phyloP scores from a whole-genome alignment of 805 yeast species.

The Priceomyces castillae region DNA sequence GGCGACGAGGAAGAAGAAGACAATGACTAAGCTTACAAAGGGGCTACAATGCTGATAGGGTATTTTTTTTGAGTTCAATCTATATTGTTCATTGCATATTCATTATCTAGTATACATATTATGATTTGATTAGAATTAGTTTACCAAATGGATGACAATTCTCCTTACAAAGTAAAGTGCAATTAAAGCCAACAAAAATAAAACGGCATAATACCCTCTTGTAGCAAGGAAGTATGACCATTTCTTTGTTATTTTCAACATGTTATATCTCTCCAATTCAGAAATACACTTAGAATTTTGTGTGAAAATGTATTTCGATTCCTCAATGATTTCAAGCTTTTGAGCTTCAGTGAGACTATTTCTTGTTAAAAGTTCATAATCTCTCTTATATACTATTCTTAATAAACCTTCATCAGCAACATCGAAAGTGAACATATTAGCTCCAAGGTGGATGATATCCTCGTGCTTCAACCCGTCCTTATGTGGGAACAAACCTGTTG shows the following conservation, averaged over 20 bases:
- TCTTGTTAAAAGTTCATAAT: constrained; percentile 75
- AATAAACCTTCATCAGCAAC: constrained; percentile 64
- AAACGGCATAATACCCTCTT: constrained; percentile 47
- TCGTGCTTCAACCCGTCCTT: constrained; percentile 62
- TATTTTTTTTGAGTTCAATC: no score
- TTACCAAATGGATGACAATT: constrained; percentile 16
- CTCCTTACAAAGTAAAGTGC: constrained; percentile 35
- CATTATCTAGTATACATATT: constrained; percentile 5
- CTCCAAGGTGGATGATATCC: constrained; percentile 59
- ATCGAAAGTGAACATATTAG: constrained; percentile 70
- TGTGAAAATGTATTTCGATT: constrained; percentile 61
- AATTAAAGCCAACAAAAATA: constrained; percentile 31
- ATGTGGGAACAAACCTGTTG: constrained; percentile 74
- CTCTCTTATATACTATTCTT: constrained; percentile 65
- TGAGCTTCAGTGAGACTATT: constrained; percentile 65
- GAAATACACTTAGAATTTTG: constrained; percentile 58
- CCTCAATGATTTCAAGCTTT: constrained; percentile 67
- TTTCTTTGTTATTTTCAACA: constrained; percentile 52
- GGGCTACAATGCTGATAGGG: no score
- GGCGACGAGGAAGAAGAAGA: constrained; percentile 10
- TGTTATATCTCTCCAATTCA: constrained; percentile 68
- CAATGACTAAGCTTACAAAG: constrained; percentile 8
- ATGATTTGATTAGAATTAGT: background rate
- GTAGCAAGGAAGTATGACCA: constrained; percentile 53
- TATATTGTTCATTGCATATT: background rate